Conservation (phyloP, 495 filamentous ascomycete species). For the Polyplosphaeria fusca region DNA sequence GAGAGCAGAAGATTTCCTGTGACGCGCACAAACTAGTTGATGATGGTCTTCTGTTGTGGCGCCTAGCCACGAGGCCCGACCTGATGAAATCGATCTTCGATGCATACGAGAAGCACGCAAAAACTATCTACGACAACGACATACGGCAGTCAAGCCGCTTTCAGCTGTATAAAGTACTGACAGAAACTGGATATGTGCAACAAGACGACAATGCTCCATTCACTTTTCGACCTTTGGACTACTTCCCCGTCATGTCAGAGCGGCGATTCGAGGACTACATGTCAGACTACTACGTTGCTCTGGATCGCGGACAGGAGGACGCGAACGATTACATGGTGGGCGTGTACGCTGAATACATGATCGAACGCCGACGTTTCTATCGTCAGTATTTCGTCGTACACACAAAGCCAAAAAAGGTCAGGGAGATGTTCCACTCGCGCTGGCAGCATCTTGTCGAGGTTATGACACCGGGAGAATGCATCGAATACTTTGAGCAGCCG, state of each 20-base stretch:
- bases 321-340: conserved; percentile 17
- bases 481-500: conserved; percentile 16
- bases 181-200: neutral
- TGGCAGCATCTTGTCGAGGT: conserved; percentile 12
- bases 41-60: conserved; percentile 18
- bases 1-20: neutral
- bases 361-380: conserved; percentile 7
- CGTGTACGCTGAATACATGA: neutral
- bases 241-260: conserved; percentile 24
- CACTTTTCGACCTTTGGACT: neutral
- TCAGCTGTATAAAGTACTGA: conserved; percentile 8
- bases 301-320: neutral
- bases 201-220: conserved; percentile 1
- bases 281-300: conserved; percentile 7
- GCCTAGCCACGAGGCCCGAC: conserved; percentile 11
- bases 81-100: conserved; percentile 13
- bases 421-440: neutral
- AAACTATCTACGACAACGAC: neutral
- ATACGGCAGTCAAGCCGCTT: conserved; percentile 1
- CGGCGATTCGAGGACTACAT: neutral
- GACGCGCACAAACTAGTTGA: conserved; percentile 6
- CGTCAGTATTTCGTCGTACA: conserved; percentile 27
- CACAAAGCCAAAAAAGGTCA: conserved; percentile 3
- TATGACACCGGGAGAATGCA: conserved; percentile 22
- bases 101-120: neutral